A percentile compares a stretch with the other conserved stretches of the same genome.
These are phyloP conservation scores for Clitopilus passeckerianus DNA, from an alignment of 768 basidiomycete species.

Conservation along the genomic window DNA sequence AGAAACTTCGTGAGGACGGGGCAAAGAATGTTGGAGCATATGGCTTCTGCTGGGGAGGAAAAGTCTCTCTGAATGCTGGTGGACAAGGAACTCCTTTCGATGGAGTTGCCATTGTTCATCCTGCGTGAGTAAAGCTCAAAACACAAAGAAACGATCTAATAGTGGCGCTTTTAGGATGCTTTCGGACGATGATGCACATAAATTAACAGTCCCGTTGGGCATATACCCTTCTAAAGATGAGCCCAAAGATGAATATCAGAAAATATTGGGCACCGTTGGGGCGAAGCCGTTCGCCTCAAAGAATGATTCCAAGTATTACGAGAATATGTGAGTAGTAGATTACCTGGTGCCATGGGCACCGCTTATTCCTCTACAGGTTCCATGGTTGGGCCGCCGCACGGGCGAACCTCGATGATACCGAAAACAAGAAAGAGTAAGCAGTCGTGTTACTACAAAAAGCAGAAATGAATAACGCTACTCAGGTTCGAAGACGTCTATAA, in stretches of 20 bases:
- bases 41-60: slow-evolving; percentile 59
- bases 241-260: slow-evolving; percentile 47
- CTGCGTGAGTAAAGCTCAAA: slow-evolving; percentile 37
- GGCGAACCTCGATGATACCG: slow-evolving; percentile 47
- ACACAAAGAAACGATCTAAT: background rate
- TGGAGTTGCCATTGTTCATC: slow-evolving; percentile 49
- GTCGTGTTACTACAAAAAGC: background rate
- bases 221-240: slow-evolving; percentile 59
- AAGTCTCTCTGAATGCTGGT: slow-evolving; percentile 39
- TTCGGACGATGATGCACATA: slow-evolving; percentile 42
- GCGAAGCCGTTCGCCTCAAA: slow-evolving; percentile 46
- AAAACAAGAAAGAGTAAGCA: slow-evolving; percentile 52
- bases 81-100: slow-evolving; percentile 37
- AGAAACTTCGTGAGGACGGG: slow-evolving; percentile 35
- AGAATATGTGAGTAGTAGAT: slow-evolving; percentile 31
- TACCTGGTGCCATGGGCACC: background rate
- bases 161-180: slow-evolving; percentile 37
- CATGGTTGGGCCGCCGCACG: slow-evolving; percentile 67
- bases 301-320: slow-evolving; percentile 45
- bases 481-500: slow-evolving; percentile 54
- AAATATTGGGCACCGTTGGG: slow-evolving; percentile 40
- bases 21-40: slow-evolving; percentile 42
- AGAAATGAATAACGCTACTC: background rate
- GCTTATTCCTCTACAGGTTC: slow-evolving; percentile 29
- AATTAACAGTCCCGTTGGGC: slow-evolving; percentile 46